Base-by-base conservation (phyloP, 345 rosid genomes). In the Diplotaxis tenuifolia region DNA sequence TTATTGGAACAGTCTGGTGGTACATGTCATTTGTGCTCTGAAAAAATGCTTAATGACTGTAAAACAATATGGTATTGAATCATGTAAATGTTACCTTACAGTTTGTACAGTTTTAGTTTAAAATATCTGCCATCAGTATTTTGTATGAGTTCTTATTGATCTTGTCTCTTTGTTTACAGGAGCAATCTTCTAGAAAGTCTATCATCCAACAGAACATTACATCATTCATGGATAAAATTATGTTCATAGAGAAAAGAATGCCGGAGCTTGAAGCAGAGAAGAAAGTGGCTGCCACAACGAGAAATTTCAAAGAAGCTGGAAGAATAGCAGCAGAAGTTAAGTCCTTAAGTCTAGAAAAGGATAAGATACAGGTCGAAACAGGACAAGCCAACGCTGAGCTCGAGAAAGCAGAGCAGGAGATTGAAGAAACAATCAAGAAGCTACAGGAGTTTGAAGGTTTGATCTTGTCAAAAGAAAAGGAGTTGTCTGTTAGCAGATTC, bases 261-360 rank as follows among this genome's bases (percentile, higher is more conserved):
- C 98, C 96, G 9, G 96, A 93, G 73, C 89, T 93, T 20, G 96
- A 93, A 80, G 80, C 89, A 34, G 95, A 93, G 84, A 93, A 93
- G 88, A 93, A 85, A 80, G 89, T 90, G 58, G 95, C 93, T 65
- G 96, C 96, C 20, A 73, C 89, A 9, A 86, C 88, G 11, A 88
- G 98, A 84, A 90, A 90, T 78, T 93, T 93, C 81, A 93, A 88
- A 81, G 98, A 93, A 82, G 98, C 98, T 53, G 98, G 89, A 32
- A 77, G 96, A 73, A 69, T 93, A 80, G 95, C 98, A 62, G 87
- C 95, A 53, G 98, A 93, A 79, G 88, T 89, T 0, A 93, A 93
- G 84, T 86, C 98, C 4, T 82, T 93, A 72, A 79, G 49, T 71
- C 58, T 82, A 57, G 98, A 93, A 65, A 92, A 86, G 82, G 93